A percentile compares a stretch with the other conserved stretches of the same genome.
These are phyloP conservation scores for Leccinum pellstonianum DNA, from an alignment of 768 basidiomycete species.

Conservation along the genomic window DNA sequence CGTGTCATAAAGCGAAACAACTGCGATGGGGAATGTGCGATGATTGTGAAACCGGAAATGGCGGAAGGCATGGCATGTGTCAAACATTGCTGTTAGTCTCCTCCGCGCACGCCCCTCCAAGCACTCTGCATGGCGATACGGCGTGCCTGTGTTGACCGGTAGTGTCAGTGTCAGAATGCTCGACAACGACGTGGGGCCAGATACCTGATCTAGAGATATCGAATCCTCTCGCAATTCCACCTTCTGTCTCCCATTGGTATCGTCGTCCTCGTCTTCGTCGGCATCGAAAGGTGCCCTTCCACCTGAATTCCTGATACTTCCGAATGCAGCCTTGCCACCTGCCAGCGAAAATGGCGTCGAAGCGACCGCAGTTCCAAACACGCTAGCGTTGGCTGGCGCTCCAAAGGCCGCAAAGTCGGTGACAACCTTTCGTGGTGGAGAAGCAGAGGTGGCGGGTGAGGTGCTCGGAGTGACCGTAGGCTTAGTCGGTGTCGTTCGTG, in stretches of 20 bases:
- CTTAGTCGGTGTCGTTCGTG: slow-evolving; percentile 43
- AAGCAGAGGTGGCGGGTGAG: slow-evolving; percentile 35
- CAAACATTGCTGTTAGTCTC: slow-evolving; percentile 20
- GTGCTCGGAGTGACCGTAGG: slow-evolving; percentile 27
- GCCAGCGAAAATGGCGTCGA: slow-evolving; percentile 78
- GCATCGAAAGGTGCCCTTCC: slow-evolving; percentile 42
- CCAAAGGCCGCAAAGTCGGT: slow-evolving; percentile 88
- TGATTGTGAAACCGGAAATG: slow-evolving; percentile 2
- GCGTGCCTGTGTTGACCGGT: slow-evolving; percentile 51
- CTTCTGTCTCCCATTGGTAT: slow-evolving; percentile 61
- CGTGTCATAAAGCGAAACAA: slow-evolving; percentile 13
- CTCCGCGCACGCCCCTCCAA: slow-evolving; percentile 71
- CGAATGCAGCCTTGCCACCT: slow-evolving; percentile 82
- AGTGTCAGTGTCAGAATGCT: slow-evolving; percentile 5
- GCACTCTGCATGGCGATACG: slow-evolving; percentile 90
- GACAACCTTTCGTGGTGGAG: slow-evolving; percentile 85
- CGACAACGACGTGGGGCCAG: slow-evolving; percentile 15
- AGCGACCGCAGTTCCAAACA: slow-evolving; percentile 81
- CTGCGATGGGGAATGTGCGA: slow-evolving; percentile 9
- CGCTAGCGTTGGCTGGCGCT: slow-evolving; percentile 68
- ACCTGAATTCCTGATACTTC: slow-evolving; percentile 56
- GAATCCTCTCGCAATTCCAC: slow-evolving; percentile 79
- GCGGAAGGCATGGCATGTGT: slow-evolving; percentile 2
- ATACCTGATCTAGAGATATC: slow-evolving; percentile 91
- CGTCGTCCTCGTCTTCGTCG: slow-evolving; percentile 77